Base-by-base conservation (phyloP, 2,329 filamentous ascomycete genomes). In the Cercospora sp. region DNA sequence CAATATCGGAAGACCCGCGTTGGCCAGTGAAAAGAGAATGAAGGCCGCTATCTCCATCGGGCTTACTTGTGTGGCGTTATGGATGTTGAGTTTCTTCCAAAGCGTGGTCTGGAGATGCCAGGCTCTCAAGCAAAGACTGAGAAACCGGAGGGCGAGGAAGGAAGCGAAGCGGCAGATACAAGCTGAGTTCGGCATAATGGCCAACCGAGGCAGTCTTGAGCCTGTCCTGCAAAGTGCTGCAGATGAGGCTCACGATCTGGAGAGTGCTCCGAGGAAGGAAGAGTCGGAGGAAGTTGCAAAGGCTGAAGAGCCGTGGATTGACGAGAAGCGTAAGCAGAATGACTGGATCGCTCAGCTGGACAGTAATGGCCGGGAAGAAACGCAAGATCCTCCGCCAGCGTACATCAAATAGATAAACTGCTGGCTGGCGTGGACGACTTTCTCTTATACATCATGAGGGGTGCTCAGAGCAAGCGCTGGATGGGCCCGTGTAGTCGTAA, bases 71-170 rank as follows among this genome's bases (percentile, higher is more conserved):
- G 26, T 66, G 13, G 57, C 13, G 6, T 45, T 66, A 1, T 66
- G 64, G 64, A 20, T 66, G 5, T n/a, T 62, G 2, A 53, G 55
- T 1, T 66, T 61, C 20, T 62, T 55, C 16, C 64, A 66, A 48
- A 66, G 64, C 31, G 33, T 58, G 13, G 59, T 66, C 2, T 66
- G 64, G 64, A 59, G 64, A 51, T 62, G 64, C 31, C 58, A 66
- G 51, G 64, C 64, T 26, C 58, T 66, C 20, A 62, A 36, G 36
- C 51, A 60, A 20, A 51, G 28, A 10, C 30, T 45, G 33, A 66
- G 42, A 1, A 66, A 61, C n/a, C 26, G 58, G 9, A 13, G 28
- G 3, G 61, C 45, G 10, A 55, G 45, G 13, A 63, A 63, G 61
- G 61, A 63, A 10, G 45, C 28, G 45, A 55, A 63, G 61, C 51